phyloP scores from a whole-genome alignment of 2,329 filamentous ascomycete species.

The Penicillium sp. region DNA sequence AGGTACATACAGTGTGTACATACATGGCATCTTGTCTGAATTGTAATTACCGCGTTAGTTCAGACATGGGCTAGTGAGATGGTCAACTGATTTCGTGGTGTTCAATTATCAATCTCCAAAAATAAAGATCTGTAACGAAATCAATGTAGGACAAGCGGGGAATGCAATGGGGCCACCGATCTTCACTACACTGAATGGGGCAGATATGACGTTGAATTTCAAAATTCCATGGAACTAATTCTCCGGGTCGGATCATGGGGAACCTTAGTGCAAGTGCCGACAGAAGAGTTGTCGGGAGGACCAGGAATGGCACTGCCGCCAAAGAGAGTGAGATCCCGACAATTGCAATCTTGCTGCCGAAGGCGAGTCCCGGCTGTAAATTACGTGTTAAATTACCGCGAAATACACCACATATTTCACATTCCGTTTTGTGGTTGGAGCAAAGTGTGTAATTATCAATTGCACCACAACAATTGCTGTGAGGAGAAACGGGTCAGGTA shows the following conservation, averaged over 20 bases:
- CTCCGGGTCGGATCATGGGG: neutral
- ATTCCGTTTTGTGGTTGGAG: neutral
- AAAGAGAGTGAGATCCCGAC: neutral
- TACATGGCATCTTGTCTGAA: too few species aligned
- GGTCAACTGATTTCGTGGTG: too few species aligned
- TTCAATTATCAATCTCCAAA: too few species aligned
- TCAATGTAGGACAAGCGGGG: neutral
- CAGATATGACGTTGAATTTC: neutral
- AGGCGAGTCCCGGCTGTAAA: neutral
- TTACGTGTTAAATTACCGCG: neutral
- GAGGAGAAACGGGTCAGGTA: neutral
- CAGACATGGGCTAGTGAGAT: too few species aligned
- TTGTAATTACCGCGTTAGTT: too few species aligned
- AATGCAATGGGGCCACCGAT: too few species aligned
- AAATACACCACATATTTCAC: neutral
- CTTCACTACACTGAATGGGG: neutral
- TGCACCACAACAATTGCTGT: neutral
- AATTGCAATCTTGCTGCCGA: neutral
- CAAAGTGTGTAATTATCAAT: neutral
- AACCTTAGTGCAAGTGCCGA: slow-evolving; percentile 2
- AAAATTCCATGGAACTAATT: neutral
- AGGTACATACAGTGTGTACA: too few species aligned
- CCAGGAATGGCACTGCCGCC: neutral
- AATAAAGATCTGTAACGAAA: too few species aligned
- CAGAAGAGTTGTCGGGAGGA: neutral